A percentile compares a stretch with the other conserved stretches of the same genome.
Conservation (phyloP, 805 yeast species). For the Ogataea glucozyma region DNA sequence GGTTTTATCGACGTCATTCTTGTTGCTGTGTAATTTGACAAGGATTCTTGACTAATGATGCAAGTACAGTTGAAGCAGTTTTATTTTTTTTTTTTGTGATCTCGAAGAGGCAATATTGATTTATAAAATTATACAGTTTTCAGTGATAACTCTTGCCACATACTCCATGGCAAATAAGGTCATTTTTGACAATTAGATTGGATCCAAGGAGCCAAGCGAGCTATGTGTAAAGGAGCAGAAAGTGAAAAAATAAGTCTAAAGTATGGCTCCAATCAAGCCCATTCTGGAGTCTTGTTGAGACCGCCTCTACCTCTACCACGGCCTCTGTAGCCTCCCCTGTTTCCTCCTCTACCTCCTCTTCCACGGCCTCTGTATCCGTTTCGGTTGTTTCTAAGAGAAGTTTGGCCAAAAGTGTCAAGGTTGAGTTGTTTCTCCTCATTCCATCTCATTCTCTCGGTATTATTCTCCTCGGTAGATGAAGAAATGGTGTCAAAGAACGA, state of each 20-base stretch:
- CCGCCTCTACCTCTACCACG: constrained; percentile 32
- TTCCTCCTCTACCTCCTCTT: constrained; percentile 40
- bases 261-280: constrained; percentile 24
- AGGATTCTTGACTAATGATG: background rate
- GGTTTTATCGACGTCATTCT: constrained; percentile 86
- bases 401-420: constrained; percentile 81
- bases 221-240: background rate
- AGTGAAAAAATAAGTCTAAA: background rate
- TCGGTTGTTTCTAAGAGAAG: constrained; percentile 46
- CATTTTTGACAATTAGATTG: background rate
- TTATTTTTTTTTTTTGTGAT: constrained; percentile 5
- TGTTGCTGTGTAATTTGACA: background rate
- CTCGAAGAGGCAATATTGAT: no score
- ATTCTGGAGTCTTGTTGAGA: constrained; percentile 25
- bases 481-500: constrained; percentile 90
- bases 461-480: constrained; percentile 55
- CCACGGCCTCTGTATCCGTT: constrained; percentile 55
- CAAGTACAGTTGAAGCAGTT: background rate
- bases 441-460: constrained; percentile 56
- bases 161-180: no score
- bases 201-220: no score
- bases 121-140: no score
- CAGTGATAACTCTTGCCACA: no score
- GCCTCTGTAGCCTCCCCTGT: constrained; percentile 35
- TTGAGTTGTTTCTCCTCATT: constrained; percentile 71